Base-by-base conservation (phyloP, 2,329 filamentous ascomycete genomes). In the Fusarium poae region DNA sequence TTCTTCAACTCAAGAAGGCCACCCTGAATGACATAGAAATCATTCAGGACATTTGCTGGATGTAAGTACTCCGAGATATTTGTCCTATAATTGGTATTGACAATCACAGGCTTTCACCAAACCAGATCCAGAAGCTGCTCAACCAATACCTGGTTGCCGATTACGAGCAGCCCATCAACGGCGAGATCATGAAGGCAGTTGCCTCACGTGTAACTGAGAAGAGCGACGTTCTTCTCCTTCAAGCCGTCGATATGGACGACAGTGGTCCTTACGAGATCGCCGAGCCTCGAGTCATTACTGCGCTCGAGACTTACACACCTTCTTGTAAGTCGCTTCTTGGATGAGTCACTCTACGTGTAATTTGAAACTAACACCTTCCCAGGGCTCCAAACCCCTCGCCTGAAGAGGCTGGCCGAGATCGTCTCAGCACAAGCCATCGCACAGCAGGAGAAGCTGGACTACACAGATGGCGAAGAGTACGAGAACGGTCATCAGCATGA, bases 11-110 rank as follows among this genome's bases (percentile, higher is more conserved):
- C 68, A 99, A 99, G 90, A 99, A 99, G 84, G 96, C 96, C 11
- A 99, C 96, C 1, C 83, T 99, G 78, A 99, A 98, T 79, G 96
- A 99, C 77, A 99, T 99, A 75, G 96, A 99, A 82, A 99, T 99
- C 75, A 99, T 99, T 76, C 96, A 99, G 83, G 96, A 99, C 79
- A 99, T 99, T 75, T 99, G 96, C 87, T 98, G 95, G 95, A 98
- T 98, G 95, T 97, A 83, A 89, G 92, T 88, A 35, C 20, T 12
- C 1, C 0, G 7, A 16, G 6, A 13, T 13, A 3, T 32, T 11
- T 74, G 25, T 7, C 27, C 7, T 15, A 10, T 18, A n/a, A 6
- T 15, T 18, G 5, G 11, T 51, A 51, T 65, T 74, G 42, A 70
- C 68, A 27, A 18, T 65, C 12, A 13, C 23, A 96, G 92, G 92